Conservation (phyloP, 176 grass and related monocot genomes). For the Zoysia japonica region DNA sequence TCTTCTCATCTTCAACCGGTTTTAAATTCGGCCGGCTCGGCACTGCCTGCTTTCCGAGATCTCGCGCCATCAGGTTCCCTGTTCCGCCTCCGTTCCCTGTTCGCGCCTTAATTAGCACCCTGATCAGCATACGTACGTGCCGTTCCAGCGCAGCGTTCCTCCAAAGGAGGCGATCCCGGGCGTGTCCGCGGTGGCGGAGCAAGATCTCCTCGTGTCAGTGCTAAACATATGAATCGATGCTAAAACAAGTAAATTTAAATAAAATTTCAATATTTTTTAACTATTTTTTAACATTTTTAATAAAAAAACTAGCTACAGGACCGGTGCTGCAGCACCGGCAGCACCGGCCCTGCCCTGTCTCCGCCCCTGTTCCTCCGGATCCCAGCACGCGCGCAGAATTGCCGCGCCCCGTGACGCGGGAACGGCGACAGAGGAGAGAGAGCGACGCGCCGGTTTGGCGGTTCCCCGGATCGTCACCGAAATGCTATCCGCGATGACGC, state of each 20-base stretch:
- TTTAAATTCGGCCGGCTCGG: neutral
- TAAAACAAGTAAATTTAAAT: too few species aligned
- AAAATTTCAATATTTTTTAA: too few species aligned
- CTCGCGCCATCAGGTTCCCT: neutral
- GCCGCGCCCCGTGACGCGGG: neutral
- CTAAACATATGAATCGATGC: too few species aligned
- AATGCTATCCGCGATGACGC: neutral
- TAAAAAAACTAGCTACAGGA: too few species aligned
- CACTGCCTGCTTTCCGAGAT: neutral
- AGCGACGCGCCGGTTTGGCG: neutral
- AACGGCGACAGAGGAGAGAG: neutral
- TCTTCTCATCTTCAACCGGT: neutral
- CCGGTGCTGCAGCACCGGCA: too few species aligned
- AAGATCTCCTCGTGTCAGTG: too few species aligned
- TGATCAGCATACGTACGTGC: too few species aligned
- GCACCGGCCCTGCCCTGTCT: too few species aligned
- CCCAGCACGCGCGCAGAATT: neutral
- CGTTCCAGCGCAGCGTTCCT: neutral
- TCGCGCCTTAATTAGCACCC: neutral
- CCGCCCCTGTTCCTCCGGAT: neutral
- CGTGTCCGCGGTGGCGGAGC: too few species aligned
- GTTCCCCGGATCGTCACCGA: neutral
- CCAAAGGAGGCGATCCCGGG: neutral
- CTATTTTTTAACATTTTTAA: too few species aligned
- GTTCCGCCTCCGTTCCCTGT: neutral